Evolutionary conservation across 768 basidiomycete genomes (phyloP).

Genomic region (Mrakia blollopis): DNA sequence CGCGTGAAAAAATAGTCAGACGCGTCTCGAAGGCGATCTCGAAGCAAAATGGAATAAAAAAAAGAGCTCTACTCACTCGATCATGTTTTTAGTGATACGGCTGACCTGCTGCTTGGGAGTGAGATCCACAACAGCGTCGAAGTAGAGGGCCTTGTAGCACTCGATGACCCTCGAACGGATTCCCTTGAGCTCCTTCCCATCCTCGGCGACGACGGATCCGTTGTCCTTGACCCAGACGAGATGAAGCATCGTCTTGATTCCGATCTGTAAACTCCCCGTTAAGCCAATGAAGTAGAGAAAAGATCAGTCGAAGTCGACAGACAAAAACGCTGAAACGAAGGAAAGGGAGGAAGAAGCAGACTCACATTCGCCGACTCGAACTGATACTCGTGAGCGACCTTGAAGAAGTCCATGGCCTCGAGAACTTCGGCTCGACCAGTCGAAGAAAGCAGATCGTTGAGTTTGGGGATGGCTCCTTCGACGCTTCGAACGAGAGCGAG

Average conservation of each 20-base stretch:
- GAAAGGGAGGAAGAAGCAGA: too few relatives aligned
- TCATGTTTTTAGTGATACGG: slow-evolving; percentile 92
- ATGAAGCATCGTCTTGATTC: slow-evolving; percentile 94
- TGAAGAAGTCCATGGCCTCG: slow-evolving; percentile 68
- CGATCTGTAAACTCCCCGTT: too few relatives aligned
- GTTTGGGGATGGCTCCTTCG: slow-evolving; percentile 62
- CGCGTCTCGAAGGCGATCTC: background rate
- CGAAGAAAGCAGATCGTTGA: slow-evolving; percentile 75
- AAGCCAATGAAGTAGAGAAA: too few relatives aligned
- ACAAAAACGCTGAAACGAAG: too few relatives aligned
- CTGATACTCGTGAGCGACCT: slow-evolving; percentile 71
- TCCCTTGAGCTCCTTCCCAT: slow-evolving; percentile 76
- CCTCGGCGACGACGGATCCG: slow-evolving; percentile 57
- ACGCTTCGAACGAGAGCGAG: slow-evolving; percentile 71
- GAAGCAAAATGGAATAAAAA: background rate
- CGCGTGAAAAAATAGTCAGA: background rate
- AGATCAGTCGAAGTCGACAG: too few relatives aligned
- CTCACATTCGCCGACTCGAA: slow-evolving; percentile 69
- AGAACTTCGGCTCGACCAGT: slow-evolving; percentile 52
- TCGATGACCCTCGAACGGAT: slow-evolving; percentile 81
- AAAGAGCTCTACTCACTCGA: slow-evolving; percentile 60
- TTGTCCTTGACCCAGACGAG: slow-evolving; percentile 96
- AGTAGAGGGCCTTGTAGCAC: slow-evolving; percentile 80
- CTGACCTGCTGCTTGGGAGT: slow-evolving; percentile 81
- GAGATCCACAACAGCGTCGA: slow-evolving; percentile 69